Base-by-base conservation (phyloP, 108 stramenopile genomes). In the Cyclostephanos tholiformis region DNA sequence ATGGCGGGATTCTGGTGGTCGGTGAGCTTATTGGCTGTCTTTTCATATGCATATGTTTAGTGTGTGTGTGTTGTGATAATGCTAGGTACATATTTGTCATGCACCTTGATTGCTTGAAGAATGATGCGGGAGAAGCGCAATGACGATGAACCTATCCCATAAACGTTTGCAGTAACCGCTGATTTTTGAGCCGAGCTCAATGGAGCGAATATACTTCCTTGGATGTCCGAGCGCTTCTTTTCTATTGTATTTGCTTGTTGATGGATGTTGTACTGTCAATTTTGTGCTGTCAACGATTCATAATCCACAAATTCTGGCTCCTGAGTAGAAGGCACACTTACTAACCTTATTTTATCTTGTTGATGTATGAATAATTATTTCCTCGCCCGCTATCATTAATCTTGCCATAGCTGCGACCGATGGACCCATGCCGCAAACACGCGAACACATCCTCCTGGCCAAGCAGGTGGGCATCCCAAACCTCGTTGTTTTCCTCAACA, bases 401-500 rank as follows among this genome's bases (percentile, higher is more conserved):
- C 17, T 2, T 22, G 9, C 14, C 23, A 5, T 20, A 64, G 79
- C 97, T 19, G 99, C 98, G 66, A 95, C 98, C 16, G 99, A 99
- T 71, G 99, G 99, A 39, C 97, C 99, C 71, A 99, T 99, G 99
- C 99, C 99, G 51, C 99, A 99, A 82, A 99, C 99, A 0, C 90
- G 98, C 30, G 99, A 99, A 76, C 99, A 99, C 88, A 98, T 99
- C 73, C 88, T 99, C 58, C 87, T 99, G 20, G 97, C 98, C 63
- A 94, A 96, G 75, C 99, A 99, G 84, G 98, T 99, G 16, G 99
- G 99, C 43, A 97, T 99, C 52, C 99, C 99, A 70, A 89, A 92
- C 52, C 87, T 99, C 50, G 99, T 99, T 60, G 98, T 99, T 51
- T 99, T 99, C 82, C 78, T 99, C 65, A 99, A 99, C 91, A 99